Percentiles rank a stretch among this genome's conserved stretches.
Evolutionary conservation across 305 asterid species (phyloP).

Genomic region (Solanum hybrid): DNA sequence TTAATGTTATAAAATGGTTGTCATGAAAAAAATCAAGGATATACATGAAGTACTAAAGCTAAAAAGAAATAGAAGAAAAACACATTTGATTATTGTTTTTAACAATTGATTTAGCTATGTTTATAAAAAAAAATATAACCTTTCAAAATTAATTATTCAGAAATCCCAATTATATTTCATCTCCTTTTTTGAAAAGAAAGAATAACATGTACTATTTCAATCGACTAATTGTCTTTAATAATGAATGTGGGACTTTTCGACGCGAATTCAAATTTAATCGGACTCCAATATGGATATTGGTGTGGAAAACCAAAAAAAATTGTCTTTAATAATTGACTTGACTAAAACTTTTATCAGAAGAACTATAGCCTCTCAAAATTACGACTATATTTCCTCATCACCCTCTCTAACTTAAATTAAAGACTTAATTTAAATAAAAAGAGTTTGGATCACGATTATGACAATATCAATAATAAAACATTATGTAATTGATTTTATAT

Average conservation of each 20-base stretch:
- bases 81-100: neutral
- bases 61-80: neutral
- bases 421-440: no score
- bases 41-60: neutral
- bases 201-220: neutral
- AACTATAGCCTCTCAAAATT: neutral
- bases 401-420: neutral
- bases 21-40: neutral
- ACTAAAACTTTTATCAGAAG: neutral
- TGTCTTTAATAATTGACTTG: neutral
- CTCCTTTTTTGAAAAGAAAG: neutral
- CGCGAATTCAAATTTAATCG: no score
- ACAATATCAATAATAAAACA: neutral
- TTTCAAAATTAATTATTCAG: neutral
- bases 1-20: neutral
- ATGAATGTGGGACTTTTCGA: neutral
- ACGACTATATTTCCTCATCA: neutral
- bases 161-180: neutral
- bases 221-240: neutral
- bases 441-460: neutral
- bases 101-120: neutral
- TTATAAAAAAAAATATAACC: neutral
- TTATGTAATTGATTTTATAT: neutral
- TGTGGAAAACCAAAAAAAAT: no score
- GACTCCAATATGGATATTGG: no score